Base-by-base conservation (phyloP, 75 land plant genomes). In the Pinus tabuliformis region DNA sequence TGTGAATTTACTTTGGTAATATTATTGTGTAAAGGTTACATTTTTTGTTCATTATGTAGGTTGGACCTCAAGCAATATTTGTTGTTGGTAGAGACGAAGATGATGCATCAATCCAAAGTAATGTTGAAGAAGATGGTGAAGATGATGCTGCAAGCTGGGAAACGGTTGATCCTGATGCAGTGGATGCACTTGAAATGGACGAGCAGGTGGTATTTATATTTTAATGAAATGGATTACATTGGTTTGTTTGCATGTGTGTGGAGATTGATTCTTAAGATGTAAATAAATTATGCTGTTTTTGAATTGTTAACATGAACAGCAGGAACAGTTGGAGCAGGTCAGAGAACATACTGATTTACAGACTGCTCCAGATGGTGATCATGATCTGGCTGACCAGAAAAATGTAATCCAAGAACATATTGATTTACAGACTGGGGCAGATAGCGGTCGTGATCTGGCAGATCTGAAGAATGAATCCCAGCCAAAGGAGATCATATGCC, bases 61-160 rank as follows among this genome's bases (percentile, higher is more conserved):
- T 85, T 62, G 86, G 86, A 57, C 84, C 86, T 6, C 80, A 85
- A 30, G 84, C 80, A 52, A 75, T 85, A 42, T 81, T 77, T 81
- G 86, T 85, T 20, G 86, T 85, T 24, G 70, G 71, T 57, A 68
- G 83, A 20, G 86, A 85, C 56, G 84, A 81, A 18, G 86, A 85
- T 56, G 60, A 59, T 59, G 54, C 54, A 49, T 79, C 85, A 33
- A 76, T 65, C 39, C 78, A 79, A 18, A 49, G 54, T 49, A 49
- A 49, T 49, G 54, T 49, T 49, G 54, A 49, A 9, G 70, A 30
- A 13, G 83, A 81, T 15, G 82, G 77, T 9, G 81, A 78, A n/a
- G 86, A 60, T 81, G 84, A 81, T 78, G 86, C 76, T 62, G 86
- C 72, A 54, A 85, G 86, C 74, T 85, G 86, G 86, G 80, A 79